Conservation (phyloP, 768 basidiomycete genomes). For the Pisolithus tinctorius region DNA sequence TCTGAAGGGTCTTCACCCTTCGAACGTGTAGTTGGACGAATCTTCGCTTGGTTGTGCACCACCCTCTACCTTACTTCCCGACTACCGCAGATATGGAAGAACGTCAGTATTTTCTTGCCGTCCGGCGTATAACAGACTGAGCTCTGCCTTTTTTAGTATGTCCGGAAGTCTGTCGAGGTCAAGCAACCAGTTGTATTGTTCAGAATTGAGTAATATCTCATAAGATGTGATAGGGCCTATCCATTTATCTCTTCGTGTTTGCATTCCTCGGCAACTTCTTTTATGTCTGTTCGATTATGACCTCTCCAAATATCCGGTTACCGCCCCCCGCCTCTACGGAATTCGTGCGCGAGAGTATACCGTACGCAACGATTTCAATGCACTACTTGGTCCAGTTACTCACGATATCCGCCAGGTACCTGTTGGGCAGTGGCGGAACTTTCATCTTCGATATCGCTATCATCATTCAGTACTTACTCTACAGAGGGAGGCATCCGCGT, state of each 20-base stretch:
- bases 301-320: conserved; percentile 55
- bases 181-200: neutral
- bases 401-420: conserved; percentile 45
- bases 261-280: conserved; percentile 93
- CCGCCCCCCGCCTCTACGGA: conserved; percentile 55
- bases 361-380: conserved; percentile 45
- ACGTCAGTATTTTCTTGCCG: conserved; percentile 50
- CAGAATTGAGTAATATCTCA: conserved; percentile 6
- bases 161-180: conserved; percentile 86
- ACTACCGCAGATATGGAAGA: conserved; percentile 98
- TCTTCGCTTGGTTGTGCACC: conserved; percentile 93
- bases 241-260: conserved; percentile 87
- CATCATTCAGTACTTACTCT: conserved; percentile 77
- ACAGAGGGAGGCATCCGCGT: conserved; percentile 46
- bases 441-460: conserved; percentile 91
- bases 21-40: conserved; percentile 76
- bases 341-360: conserved; percentile 76
- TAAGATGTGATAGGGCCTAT: conserved; percentile 58
- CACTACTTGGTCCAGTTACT: neutral
- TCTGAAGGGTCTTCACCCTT: conserved; percentile 21
- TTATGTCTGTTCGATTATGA: conserved; percentile 87
- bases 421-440: conserved; percentile 90
- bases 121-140: neutral
- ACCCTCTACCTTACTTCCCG: conserved; percentile 89
- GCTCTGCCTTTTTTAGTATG: conserved; percentile 44